Percentiles rank a stretch among this genome's conserved stretches.
Evolutionary conservation across 441 rosid species (phyloP).

Genomic region (Populus hybrid): DNA sequence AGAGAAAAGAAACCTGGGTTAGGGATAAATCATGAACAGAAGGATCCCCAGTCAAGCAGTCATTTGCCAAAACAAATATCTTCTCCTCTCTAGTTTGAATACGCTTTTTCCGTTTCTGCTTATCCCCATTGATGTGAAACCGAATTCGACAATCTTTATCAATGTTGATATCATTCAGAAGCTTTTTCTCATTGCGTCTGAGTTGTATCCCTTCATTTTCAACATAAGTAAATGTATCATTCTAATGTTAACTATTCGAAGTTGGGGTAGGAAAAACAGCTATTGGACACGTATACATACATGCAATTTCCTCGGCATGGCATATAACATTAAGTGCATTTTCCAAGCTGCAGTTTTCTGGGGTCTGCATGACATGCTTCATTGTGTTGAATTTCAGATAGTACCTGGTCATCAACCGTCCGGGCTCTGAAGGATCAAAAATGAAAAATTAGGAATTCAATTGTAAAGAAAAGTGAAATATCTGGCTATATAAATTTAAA

Average conservation of each 20-base stretch:
- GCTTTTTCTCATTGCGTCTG: slow-evolving; percentile 93
- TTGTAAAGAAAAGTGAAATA: slow-evolving; percentile 5
- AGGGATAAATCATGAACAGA: slow-evolving; percentile 80
- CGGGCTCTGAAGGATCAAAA: slow-evolving; percentile 60
- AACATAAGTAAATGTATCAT: slow-evolving; percentile 19
- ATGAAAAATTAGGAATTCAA: slow-evolving; percentile 11
- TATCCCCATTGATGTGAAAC: slow-evolving; percentile 79
- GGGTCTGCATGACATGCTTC: slow-evolving; percentile 81
- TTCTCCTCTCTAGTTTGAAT: slow-evolving; percentile 96
- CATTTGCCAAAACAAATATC: slow-evolving; percentile 85
- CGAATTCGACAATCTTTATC: slow-evolving; percentile 84
- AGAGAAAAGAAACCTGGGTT: slow-evolving; percentile 61
- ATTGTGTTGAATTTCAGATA: slow-evolving; percentile 86
- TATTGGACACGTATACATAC: slow-evolving; percentile 42
- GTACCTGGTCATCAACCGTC: slow-evolving; percentile 96
- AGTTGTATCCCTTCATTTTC: slow-evolving; percentile 93
- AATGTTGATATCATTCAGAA: slow-evolving; percentile 76
- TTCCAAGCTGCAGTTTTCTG: slow-evolving; percentile 68
- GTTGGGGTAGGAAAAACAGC: slow-evolving; percentile 5
- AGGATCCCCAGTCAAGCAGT: slow-evolving; percentile 95
- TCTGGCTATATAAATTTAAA: slow-evolving; percentile 16
- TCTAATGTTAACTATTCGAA: slow-evolving; percentile 10
- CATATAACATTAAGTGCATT: slow-evolving; percentile 74
- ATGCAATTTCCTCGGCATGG: slow-evolving; percentile 88
- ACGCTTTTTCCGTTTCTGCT: slow-evolving; percentile 85